These are phyloP conservation scores for Halteria grandinella DNA, from an alignment of 73 alveolate species.

Conservation along the genomic window DNA sequence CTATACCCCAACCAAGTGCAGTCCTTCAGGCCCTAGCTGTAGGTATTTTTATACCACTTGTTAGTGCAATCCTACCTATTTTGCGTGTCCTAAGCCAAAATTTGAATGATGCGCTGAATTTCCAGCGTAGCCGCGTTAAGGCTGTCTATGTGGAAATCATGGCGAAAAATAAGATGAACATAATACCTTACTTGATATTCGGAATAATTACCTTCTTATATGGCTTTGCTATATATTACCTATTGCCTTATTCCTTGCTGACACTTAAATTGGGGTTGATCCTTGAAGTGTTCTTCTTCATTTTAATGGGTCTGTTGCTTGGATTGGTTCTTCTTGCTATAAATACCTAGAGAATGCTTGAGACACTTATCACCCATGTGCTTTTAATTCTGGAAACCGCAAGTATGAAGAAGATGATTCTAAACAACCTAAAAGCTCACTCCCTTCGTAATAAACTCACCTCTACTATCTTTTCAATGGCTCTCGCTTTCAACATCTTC, in stretches of 20 bases:
- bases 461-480: slow-evolving; percentile 87
- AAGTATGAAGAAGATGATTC: slow-evolving; percentile 81
- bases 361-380: slow-evolving; percentile 73
- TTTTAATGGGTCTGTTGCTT: slow-evolving; percentile 87
- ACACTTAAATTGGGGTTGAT: slow-evolving; percentile 89
- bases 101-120: slow-evolving; percentile 76
- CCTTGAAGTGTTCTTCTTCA: slow-evolving; percentile 88
- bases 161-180: not conserved
- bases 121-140: slow-evolving; percentile 62
- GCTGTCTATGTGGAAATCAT: slow-evolving; percentile 65
- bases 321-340: slow-evolving; percentile 90
- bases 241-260: slow-evolving; percentile 91
- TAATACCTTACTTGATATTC: slow-evolving; percentile 54
- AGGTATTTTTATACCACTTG: slow-evolving; percentile 77
- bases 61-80: slow-evolving; percentile 75
- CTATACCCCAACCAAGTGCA: slow-evolving; percentile 69
- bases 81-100: slow-evolving; percentile 62
- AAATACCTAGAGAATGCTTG: slow-evolving; percentile 82
- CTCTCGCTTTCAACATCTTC: slow-evolving; percentile 92
- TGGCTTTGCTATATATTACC: slow-evolving; percentile 89
- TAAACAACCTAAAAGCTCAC: slow-evolving; percentile 93
- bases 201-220: slow-evolving; percentile 87
- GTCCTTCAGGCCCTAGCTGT: slow-evolving; percentile 47
- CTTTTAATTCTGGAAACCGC: slow-evolving; percentile 81
- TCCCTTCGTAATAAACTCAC: slow-evolving; percentile 90